Evolutionary conservation across 1,284 basidiomycete genomes (phyloP).

Genomic region (Amylostereum areolatum): DNA sequence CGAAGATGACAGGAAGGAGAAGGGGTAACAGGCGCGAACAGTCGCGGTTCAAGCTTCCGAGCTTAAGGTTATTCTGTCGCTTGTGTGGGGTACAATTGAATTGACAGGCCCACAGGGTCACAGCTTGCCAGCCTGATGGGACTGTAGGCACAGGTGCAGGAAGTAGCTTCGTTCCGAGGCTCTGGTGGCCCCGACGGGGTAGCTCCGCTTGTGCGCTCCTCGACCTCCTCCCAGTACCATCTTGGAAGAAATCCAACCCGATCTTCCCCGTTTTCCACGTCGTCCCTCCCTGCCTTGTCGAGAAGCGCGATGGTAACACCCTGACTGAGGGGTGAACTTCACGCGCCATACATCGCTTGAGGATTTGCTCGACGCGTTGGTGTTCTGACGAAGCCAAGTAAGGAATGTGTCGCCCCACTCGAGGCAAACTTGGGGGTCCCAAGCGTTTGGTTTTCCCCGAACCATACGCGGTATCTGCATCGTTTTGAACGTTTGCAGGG

Average conservation of each 20-base stretch:
- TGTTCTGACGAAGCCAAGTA: slow-evolving; percentile 35
- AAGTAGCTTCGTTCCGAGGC: too few relatives aligned
- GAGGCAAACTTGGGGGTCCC: slow-evolving; percentile 75
- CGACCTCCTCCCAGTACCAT: slow-evolving; percentile 59
- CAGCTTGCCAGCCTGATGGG: too few relatives aligned
- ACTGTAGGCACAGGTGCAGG: too few relatives aligned
- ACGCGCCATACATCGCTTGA: slow-evolving; percentile 56
- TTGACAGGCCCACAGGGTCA: too few relatives aligned
- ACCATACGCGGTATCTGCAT: slow-evolving; percentile 67
- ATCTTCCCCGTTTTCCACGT: slow-evolving; percentile 60
- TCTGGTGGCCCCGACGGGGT: too few relatives aligned
- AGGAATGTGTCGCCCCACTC: slow-evolving; percentile 70
- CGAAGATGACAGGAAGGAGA: too few relatives aligned
- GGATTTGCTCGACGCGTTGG: slow-evolving; percentile 7
- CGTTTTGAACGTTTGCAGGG: slow-evolving; percentile 66
- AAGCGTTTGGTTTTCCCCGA: slow-evolving; percentile 66
- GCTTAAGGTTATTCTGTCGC: too few relatives aligned
- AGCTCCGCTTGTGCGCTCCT: background rate
- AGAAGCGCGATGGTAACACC: slow-evolving; percentile 44
- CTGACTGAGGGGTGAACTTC: slow-evolving; percentile 49
- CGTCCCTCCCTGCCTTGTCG: slow-evolving; percentile 39
- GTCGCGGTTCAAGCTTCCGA: too few relatives aligned
- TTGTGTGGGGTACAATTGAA: too few relatives aligned
- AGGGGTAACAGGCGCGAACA: too few relatives aligned
- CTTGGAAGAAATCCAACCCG: slow-evolving; percentile 68